phyloP scores from a whole-genome alignment of 495 filamentous ascomycete species.

The Terfezia claveryi region DNA sequence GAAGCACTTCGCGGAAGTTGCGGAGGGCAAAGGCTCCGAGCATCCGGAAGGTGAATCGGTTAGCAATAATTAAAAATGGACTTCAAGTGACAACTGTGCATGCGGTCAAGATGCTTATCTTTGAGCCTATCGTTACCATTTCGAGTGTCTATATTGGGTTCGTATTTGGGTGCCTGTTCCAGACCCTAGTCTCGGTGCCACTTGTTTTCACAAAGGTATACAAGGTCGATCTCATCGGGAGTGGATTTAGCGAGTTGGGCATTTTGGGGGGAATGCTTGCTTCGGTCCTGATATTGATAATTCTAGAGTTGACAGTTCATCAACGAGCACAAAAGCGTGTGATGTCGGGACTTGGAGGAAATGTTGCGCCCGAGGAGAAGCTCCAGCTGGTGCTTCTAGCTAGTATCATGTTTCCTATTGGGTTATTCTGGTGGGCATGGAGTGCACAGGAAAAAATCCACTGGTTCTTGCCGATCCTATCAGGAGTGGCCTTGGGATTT shows the following conservation, averaged over 20 bases:
- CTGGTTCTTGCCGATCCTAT: constrained; percentile 26
- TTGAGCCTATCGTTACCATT: background rate
- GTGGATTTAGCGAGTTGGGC: background rate
- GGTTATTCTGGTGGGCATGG: constrained; percentile 30
- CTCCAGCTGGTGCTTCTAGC: background rate
- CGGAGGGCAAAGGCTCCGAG: too few species aligned
- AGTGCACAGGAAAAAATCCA: constrained; percentile 20
- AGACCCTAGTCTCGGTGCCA: background rate
- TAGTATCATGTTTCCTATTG: background rate
- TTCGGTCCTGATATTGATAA: background rate
- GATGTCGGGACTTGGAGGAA: background rate
- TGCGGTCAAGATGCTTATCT: background rate
- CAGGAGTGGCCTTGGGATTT: constrained; percentile 41
- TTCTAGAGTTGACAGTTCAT: background rate
- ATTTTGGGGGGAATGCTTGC: background rate
- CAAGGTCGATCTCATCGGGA: background rate
- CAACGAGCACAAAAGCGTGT: background rate
- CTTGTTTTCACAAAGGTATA: background rate
- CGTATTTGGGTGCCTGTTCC: background rate
- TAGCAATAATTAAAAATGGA: background rate
- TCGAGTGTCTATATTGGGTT: background rate
- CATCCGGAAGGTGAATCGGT: too few species aligned
- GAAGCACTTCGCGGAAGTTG: too few species aligned
- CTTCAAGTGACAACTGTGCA: background rate
- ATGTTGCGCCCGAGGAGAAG: background rate